Base-by-base conservation (phyloP, 2,329 filamentous ascomycete genomes). In the Teratosphaeria nubilosa region DNA sequence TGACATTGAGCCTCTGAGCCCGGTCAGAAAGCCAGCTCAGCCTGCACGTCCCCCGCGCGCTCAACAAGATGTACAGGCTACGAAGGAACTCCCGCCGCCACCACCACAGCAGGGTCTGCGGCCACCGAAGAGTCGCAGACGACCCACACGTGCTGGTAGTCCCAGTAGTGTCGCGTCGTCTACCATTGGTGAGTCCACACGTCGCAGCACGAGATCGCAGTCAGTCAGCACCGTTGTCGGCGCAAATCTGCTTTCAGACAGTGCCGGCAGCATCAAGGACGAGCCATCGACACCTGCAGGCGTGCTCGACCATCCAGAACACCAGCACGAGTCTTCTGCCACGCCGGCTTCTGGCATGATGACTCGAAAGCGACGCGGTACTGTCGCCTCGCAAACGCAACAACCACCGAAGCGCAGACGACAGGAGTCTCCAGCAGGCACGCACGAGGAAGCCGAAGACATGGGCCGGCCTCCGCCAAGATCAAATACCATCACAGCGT, bases 191-290 rank as follows among this genome's bases (percentile, higher is more conserved):
- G 74, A 74, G 5, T 77, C 76, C 16, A 63, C 70, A 27, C 73
- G 74, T 59, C 74, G 72, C 53, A 72, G 75, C 13, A 79, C 77
- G 53, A 70, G 78, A 54, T 80, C 78, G 62, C 76, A 76, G 37
- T 80, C 78, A 13, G 71, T 79, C 51, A 66, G 75, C 14, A 79
- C 77, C 1, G 74, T 76, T 51, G 72, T 73, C 4, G 76, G 77
- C 25, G 74, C 72, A 0, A 58, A 74, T 34, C 69, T 71, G 74
- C 76, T 55, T 14, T 74, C 73, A 10, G 65, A 69, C 45, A 67
- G 68, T 32, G 70, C 71, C 27, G 70, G 72, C 50, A 66, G 66
- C 24, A 74, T 80, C 59, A 80, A 80, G 61, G 72, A 70, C 11
- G 78, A 81, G 63, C 76, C 76, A 13, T 74, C 72, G 6, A 77